Evolutionary conservation across 2,329 filamentous ascomycete genomes (phyloP), one percentile per base, ranked within the genome.

Genomic region (Exserohilum turcica): DNA sequence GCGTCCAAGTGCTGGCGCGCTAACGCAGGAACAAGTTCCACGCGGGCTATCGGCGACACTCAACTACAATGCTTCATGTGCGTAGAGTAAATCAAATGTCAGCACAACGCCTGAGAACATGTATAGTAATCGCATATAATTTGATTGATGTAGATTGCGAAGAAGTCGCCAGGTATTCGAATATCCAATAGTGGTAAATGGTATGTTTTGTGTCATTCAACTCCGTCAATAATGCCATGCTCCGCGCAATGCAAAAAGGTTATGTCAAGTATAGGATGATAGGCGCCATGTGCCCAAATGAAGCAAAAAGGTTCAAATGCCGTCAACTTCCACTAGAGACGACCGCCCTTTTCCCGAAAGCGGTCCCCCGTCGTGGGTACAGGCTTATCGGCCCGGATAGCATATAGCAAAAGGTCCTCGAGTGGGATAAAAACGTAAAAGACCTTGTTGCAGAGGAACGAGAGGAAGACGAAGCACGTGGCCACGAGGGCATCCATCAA

Each of bases 401-500:
- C 57, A 71, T 79, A 82, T 32, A 79, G 73, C 16, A 84, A 60
- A 28, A 79, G 62, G 56, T 82, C 78, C 65, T 84, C 82, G 7
- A 80, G 60, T 0, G 82, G 82, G 5, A 84, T 68, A 10, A 84
- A 74, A 8, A 80, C 71, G 43, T 79, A 73, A 66, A 82, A 81
- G 18, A 83, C 59, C 49, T 76, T 74, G 65, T 84, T 84, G 57
- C 74, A 75, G 5, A 75, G 40, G 58, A 82, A 83, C 2, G 78
- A 77, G 10, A 82, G 42, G 4, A 75, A 69, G 3, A 81, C 80
- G 16, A 79, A 80, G 52, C 77, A 71, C 1, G 77, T 78, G 10
- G 81, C 81, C 5, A 81, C 76, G 13, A 79, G 64, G 0, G 82
- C 82, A 63, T 84, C 82, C 52, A 84, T 74, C 73, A 78, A 83